Evolutionary conservation across 495 filamentous ascomycete genomes (phyloP), one percentile per base, ranked within the genome.

Genomic region (Sabuloglossum arenarium): DNA sequence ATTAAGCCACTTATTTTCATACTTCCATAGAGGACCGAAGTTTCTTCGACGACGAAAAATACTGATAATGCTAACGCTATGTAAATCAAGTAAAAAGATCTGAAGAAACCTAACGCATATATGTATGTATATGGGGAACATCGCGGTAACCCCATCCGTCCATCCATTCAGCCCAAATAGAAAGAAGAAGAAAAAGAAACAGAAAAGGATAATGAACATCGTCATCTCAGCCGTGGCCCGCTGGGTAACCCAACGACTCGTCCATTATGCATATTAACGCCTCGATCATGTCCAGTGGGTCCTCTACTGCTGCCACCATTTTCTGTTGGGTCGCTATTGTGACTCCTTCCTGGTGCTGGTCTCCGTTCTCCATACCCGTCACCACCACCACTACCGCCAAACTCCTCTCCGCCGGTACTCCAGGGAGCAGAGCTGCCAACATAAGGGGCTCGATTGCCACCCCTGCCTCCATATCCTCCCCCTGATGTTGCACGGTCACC

Each of bases 171-270:
- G n/a, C n/a, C n/a, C n/a, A n/a, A n/a, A n/a, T n/a, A n/a, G n/a
- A n/a, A n/a, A n/a, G n/a, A n/a, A n/a, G n/a, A n/a, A n/a, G n/a
- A n/a, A n/a, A n/a, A n/a, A n/a, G n/a, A n/a, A n/a, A n/a, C n/a
- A n/a, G n/a, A n/a, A n/a, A n/a, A n/a, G n/a, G n/a, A n/a, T n/a
- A n/a, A n/a, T n/a, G n/a, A n/a, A n/a, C n/a, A n/a, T 32, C 30
- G 30, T 45, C 37, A 50, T 34, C 59, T 59, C 52, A 59, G 57
- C 59, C 72, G 64, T 11, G 76, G 74, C 19, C 74, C 73, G 55
- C 66, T 74, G 29, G 75, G 76, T 52, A 79, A 59, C 39, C 77
- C 75, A 53, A 68, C 62, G 23, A 28, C 6, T 14, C 45, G 3
- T 6, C 25, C 25, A 6, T 23, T 23, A 46, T 46, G 16, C 42